Conservation (phyloP, 2,329 filamentous ascomycete species). For the Aspergillus nomiae region DNA sequence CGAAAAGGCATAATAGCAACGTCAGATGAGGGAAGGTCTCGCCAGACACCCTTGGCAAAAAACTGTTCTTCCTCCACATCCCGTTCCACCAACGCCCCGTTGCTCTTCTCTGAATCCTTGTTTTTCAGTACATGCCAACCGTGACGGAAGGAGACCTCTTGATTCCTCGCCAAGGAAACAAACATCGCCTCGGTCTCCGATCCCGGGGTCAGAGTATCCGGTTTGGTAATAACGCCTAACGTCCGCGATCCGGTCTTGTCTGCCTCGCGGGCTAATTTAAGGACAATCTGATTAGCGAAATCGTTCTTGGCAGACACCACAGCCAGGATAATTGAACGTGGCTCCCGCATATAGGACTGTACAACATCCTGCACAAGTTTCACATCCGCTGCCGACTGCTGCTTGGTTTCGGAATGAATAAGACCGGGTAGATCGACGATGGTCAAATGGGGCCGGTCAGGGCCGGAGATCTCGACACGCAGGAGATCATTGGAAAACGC, state of each 20-base stretch:
- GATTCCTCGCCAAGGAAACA: slow-evolving; percentile 44
- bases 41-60: slow-evolving; percentile 32
- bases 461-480: slow-evolving; percentile 61
- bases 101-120: slow-evolving; percentile 40
- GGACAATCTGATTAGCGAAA: slow-evolving; percentile 44
- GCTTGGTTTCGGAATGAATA: slow-evolving; percentile 56
- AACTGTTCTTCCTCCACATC: slow-evolving; percentile 35
- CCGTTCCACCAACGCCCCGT: slow-evolving; percentile 21
- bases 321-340: slow-evolving; percentile 50
- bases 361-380: slow-evolving; percentile 55
- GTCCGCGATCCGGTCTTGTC: slow-evolving; percentile 37
- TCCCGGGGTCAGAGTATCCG: slow-evolving; percentile 40
- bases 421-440: slow-evolving; percentile 65
- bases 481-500: slow-evolving; percentile 54
- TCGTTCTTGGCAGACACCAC: slow-evolving; percentile 50
- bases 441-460: slow-evolving; percentile 61
- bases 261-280: slow-evolving; percentile 37
- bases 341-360: slow-evolving; percentile 43
- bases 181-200: slow-evolving; percentile 42
- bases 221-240: slow-evolving; percentile 53
- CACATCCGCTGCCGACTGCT: slow-evolving; percentile 58
- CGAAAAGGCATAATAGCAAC: slow-evolving; percentile 36
- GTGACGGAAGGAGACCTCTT: slow-evolving; percentile 47
- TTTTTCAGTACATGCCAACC: slow-evolving; percentile 56
- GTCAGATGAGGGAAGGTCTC: slow-evolving; percentile 24